Base-by-base conservation (phyloP, 257 asterid species). In the Salvia hispanica region DNA sequence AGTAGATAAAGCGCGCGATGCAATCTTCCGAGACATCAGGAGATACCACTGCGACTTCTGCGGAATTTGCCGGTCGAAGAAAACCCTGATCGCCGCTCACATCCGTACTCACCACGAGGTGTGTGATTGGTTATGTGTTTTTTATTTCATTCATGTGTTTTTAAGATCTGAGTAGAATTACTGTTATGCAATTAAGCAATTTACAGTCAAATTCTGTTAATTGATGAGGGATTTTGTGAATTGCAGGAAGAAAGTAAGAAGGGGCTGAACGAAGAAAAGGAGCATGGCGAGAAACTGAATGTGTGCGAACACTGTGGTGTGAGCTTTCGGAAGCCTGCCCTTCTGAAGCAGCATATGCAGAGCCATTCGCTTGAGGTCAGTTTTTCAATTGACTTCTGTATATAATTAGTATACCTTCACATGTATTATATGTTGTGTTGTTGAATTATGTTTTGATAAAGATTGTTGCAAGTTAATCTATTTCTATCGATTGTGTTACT, bases 1-100 rank as follows among this genome's bases (percentile, higher is more conserved):
- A 71, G 81, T 36, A 53, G 83, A 74, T 16, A 54, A 71, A 47
- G 34, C 70, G 1, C 75, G 57, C 56, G 73, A 54, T 6, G 74
- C 88, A 14, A 84, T 86, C 36, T 90, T 85, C 78, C 80, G 72
- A 72, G 97, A 90, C 61, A 85, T 93, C 1, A 78, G 97, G 53
- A 75, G 91, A 39, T 93, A 90, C 56, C 79, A 76, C 63, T 93
- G 99, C 60, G 84, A 94, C 36, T 94, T 58, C 75, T 94, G 97
- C 79, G 97, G 97, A 7, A 56, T 91, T 34, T 85, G 86, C 83
- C 92, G 99, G 31, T 94, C 97, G 33, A 94, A 94, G 82, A 94
- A 90, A 73, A 40, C 89, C 9, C 81, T 94, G 1, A 81, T 94
- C 55, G 67, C 94, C 45, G 72, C 91, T 25, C 99, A 94, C 73